phyloP scores from a whole-genome alignment of 305 asterid genomes.

The Fraxinus sp. region DNA sequence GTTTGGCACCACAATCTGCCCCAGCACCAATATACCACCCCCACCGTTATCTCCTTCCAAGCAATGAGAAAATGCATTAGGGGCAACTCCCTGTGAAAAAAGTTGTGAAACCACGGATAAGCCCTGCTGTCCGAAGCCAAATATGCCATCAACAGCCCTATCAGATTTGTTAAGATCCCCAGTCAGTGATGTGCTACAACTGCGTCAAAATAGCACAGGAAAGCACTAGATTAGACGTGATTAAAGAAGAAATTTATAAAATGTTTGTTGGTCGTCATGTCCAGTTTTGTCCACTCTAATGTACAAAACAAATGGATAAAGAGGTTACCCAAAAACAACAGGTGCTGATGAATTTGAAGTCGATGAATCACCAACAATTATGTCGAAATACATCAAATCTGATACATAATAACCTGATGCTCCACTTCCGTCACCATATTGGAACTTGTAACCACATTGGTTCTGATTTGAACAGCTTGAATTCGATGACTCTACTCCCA shows the following conservation, averaged over 20 bases:
- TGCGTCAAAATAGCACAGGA: conserved; percentile 34
- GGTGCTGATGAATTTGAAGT: conserved; percentile 68
- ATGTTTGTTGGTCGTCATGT: neutral
- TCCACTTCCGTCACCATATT: conserved; percentile 97
- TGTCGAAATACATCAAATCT: conserved; percentile 68
- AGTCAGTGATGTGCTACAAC: conserved; percentile 90
- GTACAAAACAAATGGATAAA: neutral
- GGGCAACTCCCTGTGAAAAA: conserved; percentile 77
- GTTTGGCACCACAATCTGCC: conserved; percentile 84
- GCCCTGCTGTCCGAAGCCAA: conserved; percentile 95
- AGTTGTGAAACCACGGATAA: conserved; percentile 91
- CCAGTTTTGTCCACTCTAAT: neutral
- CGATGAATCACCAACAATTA: conserved; percentile 58
- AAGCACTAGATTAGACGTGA: conserved; percentile 11
- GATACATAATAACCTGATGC: conserved; percentile 83
- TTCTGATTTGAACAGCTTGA: conserved; percentile 63
- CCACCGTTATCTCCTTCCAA: conserved; percentile 76
- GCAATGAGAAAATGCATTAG: conserved; percentile 89
- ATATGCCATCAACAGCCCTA: conserved; percentile 94
- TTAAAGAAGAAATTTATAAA: neutral
- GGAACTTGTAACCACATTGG: conserved; percentile 82
- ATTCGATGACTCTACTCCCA: conserved; percentile 66
- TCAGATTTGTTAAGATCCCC: conserved; percentile 86
- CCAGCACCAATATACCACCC: conserved; percentile 93
- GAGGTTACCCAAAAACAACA: conserved; percentile 84